Percentiles rank a stretch among this genome's conserved stretches.
Conservation (phyloP, 1,139 yeast genomes). For the Zhuliangozyma parablackwelliae region DNA sequence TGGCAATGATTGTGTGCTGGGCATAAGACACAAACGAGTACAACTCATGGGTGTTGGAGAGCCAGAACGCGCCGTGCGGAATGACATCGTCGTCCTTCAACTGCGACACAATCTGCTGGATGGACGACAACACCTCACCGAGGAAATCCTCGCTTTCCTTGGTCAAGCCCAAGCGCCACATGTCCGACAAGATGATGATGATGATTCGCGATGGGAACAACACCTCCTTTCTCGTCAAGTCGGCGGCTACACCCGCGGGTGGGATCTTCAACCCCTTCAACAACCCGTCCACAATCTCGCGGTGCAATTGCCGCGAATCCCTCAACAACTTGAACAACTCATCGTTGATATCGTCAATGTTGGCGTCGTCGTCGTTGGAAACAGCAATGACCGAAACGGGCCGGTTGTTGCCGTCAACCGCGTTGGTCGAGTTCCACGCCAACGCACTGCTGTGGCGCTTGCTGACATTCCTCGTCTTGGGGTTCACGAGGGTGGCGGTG, state of each 20-base stretch:
- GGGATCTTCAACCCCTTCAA: conserved; percentile 89
- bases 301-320: conserved; percentile 73
- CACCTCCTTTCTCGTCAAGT: conserved; percentile 83
- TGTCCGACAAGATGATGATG: conserved; percentile 86
- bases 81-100: conserved; percentile 83
- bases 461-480: conserved; percentile 27
- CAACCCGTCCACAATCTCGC: conserved; percentile 84
- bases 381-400: conserved; percentile 62
- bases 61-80: conserved; percentile 96
- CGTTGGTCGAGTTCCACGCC: conserved; percentile 31
- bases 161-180: conserved; percentile 97
- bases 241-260: conserved; percentile 76
- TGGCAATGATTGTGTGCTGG: conserved; percentile 80
- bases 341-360: conserved; percentile 65
- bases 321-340: conserved; percentile 70
- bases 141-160: conserved; percentile 87
- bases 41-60: conserved; percentile 92
- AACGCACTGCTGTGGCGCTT: conserved; percentile 43
- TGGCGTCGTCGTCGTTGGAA: conserved; percentile 51
- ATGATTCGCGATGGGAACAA: conserved; percentile 95
- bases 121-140: conserved; percentile 84
- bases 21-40: conserved; percentile 94
- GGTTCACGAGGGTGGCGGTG: conserved; percentile 14
- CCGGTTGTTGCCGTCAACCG: conserved; percentile 36
- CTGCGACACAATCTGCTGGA: conserved; percentile 70